Evolutionary conservation across 495 filamentous ascomycete species (phyloP).

Genomic region (Penicillium daleae): DNA sequence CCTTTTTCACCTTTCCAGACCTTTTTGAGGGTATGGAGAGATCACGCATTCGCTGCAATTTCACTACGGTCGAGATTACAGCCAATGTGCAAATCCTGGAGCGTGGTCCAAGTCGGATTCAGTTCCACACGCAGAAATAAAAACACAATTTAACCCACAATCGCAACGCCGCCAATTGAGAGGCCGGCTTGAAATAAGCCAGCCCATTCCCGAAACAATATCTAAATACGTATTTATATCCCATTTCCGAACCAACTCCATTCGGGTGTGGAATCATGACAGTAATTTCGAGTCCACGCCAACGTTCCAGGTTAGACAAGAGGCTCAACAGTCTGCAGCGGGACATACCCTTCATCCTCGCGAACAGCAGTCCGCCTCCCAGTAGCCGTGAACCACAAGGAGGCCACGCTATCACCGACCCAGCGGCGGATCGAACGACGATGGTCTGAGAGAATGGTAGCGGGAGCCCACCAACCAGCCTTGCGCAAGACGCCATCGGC

Average conservation of each 20-base stretch:
- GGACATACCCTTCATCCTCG: slow-evolving; percentile 50
- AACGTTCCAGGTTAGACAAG: slow-evolving; percentile 26
- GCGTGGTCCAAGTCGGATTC: too few relatives aligned
- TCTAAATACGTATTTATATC: neutral
- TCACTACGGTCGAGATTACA: too few relatives aligned
- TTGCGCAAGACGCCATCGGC: slow-evolving; percentile 10
- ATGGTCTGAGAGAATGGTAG: slow-evolving; percentile 28
- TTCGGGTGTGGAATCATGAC: too few relatives aligned
- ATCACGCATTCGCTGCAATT: too few relatives aligned
- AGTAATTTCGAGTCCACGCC: neutral
- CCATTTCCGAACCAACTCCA: neutral
- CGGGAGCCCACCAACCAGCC: slow-evolving; percentile 40
- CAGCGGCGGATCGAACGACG: slow-evolving; percentile 27
- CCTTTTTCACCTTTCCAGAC: too few relatives aligned
- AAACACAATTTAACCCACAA: neutral
- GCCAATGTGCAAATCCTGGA: too few relatives aligned
- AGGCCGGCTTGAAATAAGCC: slow-evolving; percentile 5
- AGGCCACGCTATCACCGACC: slow-evolving; percentile 19
- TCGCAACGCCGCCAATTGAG: slow-evolving; percentile 1
- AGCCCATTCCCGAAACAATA: neutral
- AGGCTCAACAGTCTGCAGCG: slow-evolving; percentile 49
- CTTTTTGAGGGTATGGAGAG: too few relatives aligned
- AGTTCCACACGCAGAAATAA: too few relatives aligned
- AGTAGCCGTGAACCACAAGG: slow-evolving; percentile 35
- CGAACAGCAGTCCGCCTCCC: slow-evolving; percentile 28